Conservation (phyloP, 805 yeast genomes). For the Metschnikowia aberdeeniae region DNA sequence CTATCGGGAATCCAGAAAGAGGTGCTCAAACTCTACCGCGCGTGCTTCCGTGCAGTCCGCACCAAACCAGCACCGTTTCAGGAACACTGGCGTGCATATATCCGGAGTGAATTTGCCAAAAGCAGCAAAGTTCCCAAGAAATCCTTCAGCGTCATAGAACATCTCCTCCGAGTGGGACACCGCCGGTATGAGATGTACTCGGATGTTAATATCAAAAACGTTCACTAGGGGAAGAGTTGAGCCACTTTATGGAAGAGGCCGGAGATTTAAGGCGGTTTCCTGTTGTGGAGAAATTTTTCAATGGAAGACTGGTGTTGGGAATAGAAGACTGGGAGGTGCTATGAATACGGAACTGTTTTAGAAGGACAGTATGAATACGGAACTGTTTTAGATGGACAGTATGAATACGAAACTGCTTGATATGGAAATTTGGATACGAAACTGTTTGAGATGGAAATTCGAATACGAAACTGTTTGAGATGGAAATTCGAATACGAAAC, state of each 20-base stretch:
- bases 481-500: too few relatives aligned
- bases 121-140: constrained; percentile 58
- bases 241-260: not conserved
- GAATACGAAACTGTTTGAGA: too few relatives aligned
- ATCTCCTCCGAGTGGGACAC: constrained; percentile 71
- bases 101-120: constrained; percentile 61
- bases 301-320: too few relatives aligned
- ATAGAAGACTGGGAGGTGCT: too few relatives aligned
- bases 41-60: constrained; percentile 42
- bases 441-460: too few relatives aligned
- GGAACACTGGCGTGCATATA: constrained; percentile 39
- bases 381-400: too few relatives aligned
- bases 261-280: too few relatives aligned
- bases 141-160: constrained; percentile 83
- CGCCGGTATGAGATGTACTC: constrained; percentile 69
- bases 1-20: constrained; percentile 43
- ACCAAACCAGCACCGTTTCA: constrained; percentile 48
- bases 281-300: too few relatives aligned
- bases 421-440: too few relatives aligned
- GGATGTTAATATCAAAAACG: constrained; percentile 67
- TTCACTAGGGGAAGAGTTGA: constrained; percentile 27
- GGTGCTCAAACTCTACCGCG: constrained; percentile 48
- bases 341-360: too few relatives aligned
- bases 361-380: too few relatives aligned
- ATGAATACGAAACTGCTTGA: too few relatives aligned